These are phyloP conservation scores for Tylopilus sp. DNA, from an alignment of 1,284 basidiomycete genomes.

Conservation along the genomic window DNA sequence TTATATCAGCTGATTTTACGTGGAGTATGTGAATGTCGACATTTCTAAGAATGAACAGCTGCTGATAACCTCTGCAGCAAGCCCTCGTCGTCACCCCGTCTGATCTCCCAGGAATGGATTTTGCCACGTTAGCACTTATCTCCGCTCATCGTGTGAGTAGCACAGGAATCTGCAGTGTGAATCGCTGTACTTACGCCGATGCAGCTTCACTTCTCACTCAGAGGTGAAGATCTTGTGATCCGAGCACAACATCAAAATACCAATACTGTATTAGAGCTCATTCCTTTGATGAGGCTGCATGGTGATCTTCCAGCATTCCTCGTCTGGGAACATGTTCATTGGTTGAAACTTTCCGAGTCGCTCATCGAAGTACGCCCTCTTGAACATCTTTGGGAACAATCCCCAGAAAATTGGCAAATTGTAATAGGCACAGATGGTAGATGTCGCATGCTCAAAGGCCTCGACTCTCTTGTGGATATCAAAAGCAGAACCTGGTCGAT, in stretches of 20 bases:
- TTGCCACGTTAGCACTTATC: constrained; percentile 40
- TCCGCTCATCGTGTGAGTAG: constrained; percentile 32
- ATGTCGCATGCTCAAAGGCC: constrained; percentile 24
- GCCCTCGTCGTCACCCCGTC: constrained; percentile 51
- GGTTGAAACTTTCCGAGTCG: constrained; percentile 42
- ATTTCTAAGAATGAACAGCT: neutral
- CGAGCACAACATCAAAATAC: constrained; percentile 26
- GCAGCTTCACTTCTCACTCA: constrained; percentile 44
- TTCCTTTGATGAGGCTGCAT: constrained; percentile 43
- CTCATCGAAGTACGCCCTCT: constrained; percentile 50
- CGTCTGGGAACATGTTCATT: constrained; percentile 47
- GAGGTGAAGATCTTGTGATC: constrained; percentile 21
- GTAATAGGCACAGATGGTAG: neutral
- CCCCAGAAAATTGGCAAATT: constrained; percentile 17
- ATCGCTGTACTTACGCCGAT: neutral
- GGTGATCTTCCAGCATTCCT: constrained; percentile 49
- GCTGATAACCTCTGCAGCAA: constrained; percentile 36
- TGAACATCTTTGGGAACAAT: constrained; percentile 26
- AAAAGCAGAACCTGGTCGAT: constrained; percentile 41
- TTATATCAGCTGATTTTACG: constrained; percentile 46
- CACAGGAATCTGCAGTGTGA: neutral
- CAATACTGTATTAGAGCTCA: constrained; percentile 41
- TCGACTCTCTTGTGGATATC: constrained; percentile 35
- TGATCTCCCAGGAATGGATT: constrained; percentile 50
- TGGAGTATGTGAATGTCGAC: constrained; percentile 2